phyloP scores from a whole-genome alignment of 2,329 filamentous ascomycete species.

The Pseudocercospora musae region DNA sequence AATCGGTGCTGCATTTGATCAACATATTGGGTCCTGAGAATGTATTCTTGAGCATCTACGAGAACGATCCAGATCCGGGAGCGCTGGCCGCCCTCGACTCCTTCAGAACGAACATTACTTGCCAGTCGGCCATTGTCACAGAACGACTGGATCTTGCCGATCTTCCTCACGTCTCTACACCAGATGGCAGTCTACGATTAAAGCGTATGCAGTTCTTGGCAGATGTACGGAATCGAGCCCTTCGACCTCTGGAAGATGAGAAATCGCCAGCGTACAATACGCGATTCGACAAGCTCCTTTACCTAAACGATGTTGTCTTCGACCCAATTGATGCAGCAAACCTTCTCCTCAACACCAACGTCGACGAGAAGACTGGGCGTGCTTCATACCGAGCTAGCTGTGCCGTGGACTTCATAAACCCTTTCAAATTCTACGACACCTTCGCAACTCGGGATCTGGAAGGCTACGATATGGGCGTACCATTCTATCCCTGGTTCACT shows the following conservation, averaged over 20 bases:
- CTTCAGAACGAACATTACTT: conserved; percentile 50
- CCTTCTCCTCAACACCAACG: conserved; percentile 62
- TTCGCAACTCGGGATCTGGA: conserved; percentile 68
- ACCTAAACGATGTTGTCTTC: conserved; percentile 66
- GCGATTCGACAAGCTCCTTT: conserved; percentile 55
- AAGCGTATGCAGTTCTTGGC: conserved; percentile 74
- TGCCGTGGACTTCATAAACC: conserved; percentile 66
- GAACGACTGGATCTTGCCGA: conserved; percentile 57
- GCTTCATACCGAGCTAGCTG: conserved; percentile 64
- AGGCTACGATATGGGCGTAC: conserved; percentile 60
- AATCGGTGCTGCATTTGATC: conserved; percentile 59
- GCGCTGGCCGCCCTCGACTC: conserved; percentile 54
- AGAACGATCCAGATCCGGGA: conserved; percentile 62
- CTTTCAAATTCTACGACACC: conserved; percentile 69
- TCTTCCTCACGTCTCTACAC: conserved; percentile 59
- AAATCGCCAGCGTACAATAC: conserved; percentile 43
- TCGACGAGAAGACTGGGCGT: conserved; percentile 47
- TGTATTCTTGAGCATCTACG: conserved; percentile 70
- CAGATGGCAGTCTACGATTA: conserved; percentile 60
- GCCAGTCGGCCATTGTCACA: conserved; percentile 52
- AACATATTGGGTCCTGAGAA: conserved; percentile 65
- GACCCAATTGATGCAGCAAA: conserved; percentile 58
- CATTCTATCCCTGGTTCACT: conserved; percentile 67
- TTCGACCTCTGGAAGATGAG: conserved; percentile 58
- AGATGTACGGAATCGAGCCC: conserved; percentile 67